phyloP scores from a whole-genome alignment of 2,329 filamentous ascomycete species.

The Dactylellina drechsleri region DNA sequence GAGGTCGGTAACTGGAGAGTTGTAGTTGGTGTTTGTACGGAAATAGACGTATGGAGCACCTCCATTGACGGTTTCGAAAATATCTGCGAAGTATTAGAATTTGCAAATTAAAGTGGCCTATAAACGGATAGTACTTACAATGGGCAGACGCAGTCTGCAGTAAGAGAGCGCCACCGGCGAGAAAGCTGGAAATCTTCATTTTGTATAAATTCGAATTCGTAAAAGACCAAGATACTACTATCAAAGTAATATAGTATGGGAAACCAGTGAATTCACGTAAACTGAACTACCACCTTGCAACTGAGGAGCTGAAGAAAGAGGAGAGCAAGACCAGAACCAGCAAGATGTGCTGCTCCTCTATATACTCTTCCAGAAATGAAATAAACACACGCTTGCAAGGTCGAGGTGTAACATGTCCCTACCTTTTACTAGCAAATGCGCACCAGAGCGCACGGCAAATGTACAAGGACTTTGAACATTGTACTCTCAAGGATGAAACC shows the following conservation, averaged over 20 bases:
- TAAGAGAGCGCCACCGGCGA: slow-evolving; percentile 43
- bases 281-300: slow-evolving; percentile 26
- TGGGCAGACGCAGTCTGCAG: slow-evolving; percentile 53
- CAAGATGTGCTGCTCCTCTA: slow-evolving; percentile 25
- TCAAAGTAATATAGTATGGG: slow-evolving; percentile 45
- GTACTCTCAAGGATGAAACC: slow-evolving; percentile 30
- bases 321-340: slow-evolving; percentile 5
- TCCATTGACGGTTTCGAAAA: slow-evolving; percentile 45
- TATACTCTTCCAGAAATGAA: slow-evolving; percentile 17
- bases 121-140: slow-evolving; percentile 21
- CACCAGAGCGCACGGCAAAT: slow-evolving; percentile 22
- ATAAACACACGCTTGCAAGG: slow-evolving; percentile 1
- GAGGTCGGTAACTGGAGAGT: slow-evolving; percentile 46
- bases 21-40: slow-evolving; percentile 65
- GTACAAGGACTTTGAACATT: slow-evolving; percentile 39
- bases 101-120: neutral
- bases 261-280: slow-evolving; percentile 13
- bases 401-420: slow-evolving; percentile 37
- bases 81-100: slow-evolving; percentile 25
- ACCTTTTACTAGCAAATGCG: neutral
- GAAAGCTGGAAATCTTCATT: slow-evolving; percentile 44
- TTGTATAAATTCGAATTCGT: slow-evolving; percentile 38
- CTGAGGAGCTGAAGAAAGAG: slow-evolving; percentile 25
- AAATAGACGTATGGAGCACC: slow-evolving; percentile 61
- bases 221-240: slow-evolving; percentile 34